Conservation (phyloP, 495 filamentous ascomycete species). For the Aspergillus taichungensis region DNA sequence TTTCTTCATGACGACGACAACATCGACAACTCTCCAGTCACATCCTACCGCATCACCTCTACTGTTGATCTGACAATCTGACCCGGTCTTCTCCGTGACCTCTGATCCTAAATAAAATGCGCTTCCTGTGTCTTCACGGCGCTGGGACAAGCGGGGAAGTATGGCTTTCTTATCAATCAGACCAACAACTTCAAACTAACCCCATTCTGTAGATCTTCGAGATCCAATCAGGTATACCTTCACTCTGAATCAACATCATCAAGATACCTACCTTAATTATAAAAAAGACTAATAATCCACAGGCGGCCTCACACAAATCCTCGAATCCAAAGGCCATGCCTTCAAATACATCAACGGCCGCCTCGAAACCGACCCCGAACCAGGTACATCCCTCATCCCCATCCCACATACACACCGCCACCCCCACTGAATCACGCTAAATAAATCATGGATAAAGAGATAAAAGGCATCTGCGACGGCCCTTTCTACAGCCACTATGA, state of each 20-base stretch:
- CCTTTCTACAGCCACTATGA: conserved; percentile 35
- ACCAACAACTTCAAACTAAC: neutral
- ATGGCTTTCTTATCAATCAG: conserved; percentile 1
- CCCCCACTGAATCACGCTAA: neutral
- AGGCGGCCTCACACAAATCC: conserved; percentile 25
- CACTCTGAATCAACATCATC: neutral
- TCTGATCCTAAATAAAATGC: conserved; percentile 15
- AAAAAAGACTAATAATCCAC: conserved; percentile 4
- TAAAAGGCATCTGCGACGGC: conserved; percentile 26
- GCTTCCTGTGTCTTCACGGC: conserved; percentile 34
- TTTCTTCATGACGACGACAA: too few relatives aligned
- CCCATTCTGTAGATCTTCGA: conserved; percentile 27
- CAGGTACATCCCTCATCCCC: conserved; percentile 14
- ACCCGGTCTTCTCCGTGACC: neutral
- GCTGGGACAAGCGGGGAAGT: conserved; percentile 29
- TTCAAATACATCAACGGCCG: conserved; percentile 30
- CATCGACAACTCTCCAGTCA: neutral
- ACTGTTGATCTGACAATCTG: neutral
- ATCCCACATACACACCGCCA: neutral
- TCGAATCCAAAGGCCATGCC: conserved; percentile 23
- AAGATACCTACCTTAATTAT: neutral
- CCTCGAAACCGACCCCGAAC: conserved; percentile 17
- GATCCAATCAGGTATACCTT: conserved; percentile 25
- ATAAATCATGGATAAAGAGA: conserved; percentile 14
- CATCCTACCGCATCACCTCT: neutral